Conservation (phyloP, 2,329 filamentous ascomycete genomes). For the Teratosphaeria gauchensis region DNA sequence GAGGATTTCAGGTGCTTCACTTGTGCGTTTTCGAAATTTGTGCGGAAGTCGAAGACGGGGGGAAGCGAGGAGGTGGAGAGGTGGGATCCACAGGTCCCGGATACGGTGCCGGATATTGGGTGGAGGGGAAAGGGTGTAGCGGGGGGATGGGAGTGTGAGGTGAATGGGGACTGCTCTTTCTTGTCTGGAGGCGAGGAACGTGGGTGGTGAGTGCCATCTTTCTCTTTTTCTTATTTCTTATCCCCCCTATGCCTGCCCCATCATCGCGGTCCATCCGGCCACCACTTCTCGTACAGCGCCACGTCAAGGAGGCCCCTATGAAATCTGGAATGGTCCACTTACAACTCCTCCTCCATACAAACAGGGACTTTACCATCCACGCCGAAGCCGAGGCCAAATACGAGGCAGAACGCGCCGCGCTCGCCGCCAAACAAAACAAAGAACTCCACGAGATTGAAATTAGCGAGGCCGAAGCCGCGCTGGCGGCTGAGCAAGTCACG, state of each 20-base stretch:
- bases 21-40: constrained; percentile 66
- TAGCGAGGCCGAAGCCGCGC: background rate
- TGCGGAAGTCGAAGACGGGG: constrained; percentile 28
- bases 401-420: background rate
- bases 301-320: background rate
- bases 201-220: constrained; percentile 63
- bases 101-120: constrained; percentile 32
- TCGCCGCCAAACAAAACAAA: background rate
- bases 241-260: background rate
- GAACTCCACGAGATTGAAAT: background rate
- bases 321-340: background rate
- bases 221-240: constrained; percentile 14
- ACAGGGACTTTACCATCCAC: constrained; percentile 27
- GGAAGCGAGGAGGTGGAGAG: constrained; percentile 8
- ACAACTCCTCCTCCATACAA: background rate
- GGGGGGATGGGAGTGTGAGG: constrained; percentile 70
- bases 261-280: too few species aligned
- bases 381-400: background rate
- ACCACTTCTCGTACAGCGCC: constrained; percentile 1
- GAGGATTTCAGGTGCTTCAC: constrained; percentile 84
- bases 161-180: constrained; percentile 80
- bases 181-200: constrained; percentile 71
- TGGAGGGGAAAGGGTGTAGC: constrained; percentile 57
- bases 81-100: constrained; percentile 23
- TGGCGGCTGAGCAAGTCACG: background rate